Evolutionary conservation across 306 rosid genomes (phyloP).

Genomic region (Ormosia semicastrata): DNA sequence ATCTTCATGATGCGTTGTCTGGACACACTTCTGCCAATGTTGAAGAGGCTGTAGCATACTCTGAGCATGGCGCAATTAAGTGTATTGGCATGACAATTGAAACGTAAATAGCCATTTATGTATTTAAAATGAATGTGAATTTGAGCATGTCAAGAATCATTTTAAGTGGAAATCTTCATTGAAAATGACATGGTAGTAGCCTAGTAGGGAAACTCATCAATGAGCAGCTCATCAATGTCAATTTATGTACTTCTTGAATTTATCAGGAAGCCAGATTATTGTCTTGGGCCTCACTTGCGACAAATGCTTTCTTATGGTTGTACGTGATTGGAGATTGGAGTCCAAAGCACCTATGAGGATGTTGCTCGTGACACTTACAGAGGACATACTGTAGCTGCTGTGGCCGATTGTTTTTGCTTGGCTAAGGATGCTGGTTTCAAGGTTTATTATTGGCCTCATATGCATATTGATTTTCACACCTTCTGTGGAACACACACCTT

Average conservation of each 20-base stretch:
- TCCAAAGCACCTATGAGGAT: slow-evolving; percentile 98
- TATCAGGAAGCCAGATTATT: slow-evolving; percentile 97
- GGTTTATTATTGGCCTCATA: slow-evolving; percentile 42
- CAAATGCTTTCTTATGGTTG: slow-evolving; percentile 98
- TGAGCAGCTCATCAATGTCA: background rate
- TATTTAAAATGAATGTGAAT: background rate
- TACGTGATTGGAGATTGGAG: slow-evolving; percentile 94
- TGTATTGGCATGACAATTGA: slow-evolving; percentile 99
- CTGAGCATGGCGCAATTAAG: slow-evolving; percentile 89
- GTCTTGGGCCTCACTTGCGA: slow-evolving; percentile 97
- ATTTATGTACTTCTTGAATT: slow-evolving; percentile 23
- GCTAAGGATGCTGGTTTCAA: slow-evolving; percentile 99
- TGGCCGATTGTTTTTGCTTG: slow-evolving; percentile 91
- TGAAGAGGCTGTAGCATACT: slow-evolving; percentile 90
- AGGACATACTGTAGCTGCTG: slow-evolving; percentile 97
- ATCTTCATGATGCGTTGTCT: slow-evolving; percentile 93
- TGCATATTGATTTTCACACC: background rate
- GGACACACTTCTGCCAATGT: slow-evolving; percentile 97
- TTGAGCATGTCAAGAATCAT: slow-evolving; percentile 14
- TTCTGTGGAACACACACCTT: background rate
- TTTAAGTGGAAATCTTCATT: background rate
- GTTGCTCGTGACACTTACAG: slow-evolving; percentile 96
- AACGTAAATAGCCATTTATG: slow-evolving; percentile 55
- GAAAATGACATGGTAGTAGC: background rate
- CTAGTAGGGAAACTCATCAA: background rate